Evolutionary conservation across 306 rosid species (phyloP).

Genomic region (Ceratonia siliqua): DNA sequence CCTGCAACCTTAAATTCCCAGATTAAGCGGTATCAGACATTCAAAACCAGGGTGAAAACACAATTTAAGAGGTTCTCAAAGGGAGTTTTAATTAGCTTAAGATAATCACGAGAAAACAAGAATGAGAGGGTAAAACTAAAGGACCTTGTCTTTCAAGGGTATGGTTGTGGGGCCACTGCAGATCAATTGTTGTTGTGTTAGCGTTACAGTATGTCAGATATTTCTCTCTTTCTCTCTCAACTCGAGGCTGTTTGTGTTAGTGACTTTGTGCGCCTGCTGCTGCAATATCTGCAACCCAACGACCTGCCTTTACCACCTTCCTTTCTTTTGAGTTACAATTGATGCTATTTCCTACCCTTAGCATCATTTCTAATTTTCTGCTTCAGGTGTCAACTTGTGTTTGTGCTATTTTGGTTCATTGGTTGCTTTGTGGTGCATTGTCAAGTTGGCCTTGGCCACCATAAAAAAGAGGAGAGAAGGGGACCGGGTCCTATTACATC

Average conservation of each 20-base stretch:
- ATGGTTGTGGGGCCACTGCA: constrained; percentile 59
- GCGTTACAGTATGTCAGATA: constrained; percentile 55
- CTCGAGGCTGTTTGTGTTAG: constrained; percentile 17
- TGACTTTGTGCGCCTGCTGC: constrained; percentile 56
- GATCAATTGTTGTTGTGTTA: constrained; percentile 41
- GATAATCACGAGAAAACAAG: constrained; percentile 15
- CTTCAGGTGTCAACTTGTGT: constrained; percentile 31
- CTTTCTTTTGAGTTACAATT: constrained; percentile 20
- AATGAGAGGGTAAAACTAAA: neutral
- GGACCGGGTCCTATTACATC: too few species aligned
- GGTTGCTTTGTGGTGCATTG: constrained; percentile 19
- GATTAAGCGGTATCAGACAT: neutral
- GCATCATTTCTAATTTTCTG: constrained; percentile 19
- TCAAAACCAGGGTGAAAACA: neutral
- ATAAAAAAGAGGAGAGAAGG: neutral
- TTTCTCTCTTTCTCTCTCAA: constrained; percentile 28
- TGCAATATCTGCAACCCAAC: constrained; percentile 42
- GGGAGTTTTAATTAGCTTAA: constrained; percentile 3
- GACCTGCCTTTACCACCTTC: neutral
- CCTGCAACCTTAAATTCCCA: constrained; percentile 37
- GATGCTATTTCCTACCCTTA: constrained; percentile 35
- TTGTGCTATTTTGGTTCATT: constrained; percentile 14
- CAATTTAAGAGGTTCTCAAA: neutral
- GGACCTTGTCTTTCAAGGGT: neutral
- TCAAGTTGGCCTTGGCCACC: constrained; percentile 23